Percentiles rank a stretch among this genome's conserved stretches.
Evolutionary conservation across 2,329 filamentous ascomycete species (phyloP).

Genomic region (Biscogniauxia marginata): DNA sequence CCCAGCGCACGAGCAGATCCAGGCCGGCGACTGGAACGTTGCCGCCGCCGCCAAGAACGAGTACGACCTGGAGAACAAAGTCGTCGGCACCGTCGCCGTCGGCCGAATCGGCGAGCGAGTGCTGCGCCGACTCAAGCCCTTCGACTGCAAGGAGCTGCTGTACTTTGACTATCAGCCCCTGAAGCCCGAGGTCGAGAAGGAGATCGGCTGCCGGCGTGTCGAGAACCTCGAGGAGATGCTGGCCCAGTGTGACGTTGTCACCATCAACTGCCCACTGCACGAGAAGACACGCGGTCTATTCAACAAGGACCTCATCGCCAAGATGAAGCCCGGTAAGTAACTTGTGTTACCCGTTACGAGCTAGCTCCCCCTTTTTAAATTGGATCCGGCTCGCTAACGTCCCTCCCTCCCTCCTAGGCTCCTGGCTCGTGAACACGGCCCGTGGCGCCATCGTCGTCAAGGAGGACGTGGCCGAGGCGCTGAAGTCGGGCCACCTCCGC

Average conservation of each 20-base stretch:
- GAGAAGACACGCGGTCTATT: slow-evolving; percentile 96
- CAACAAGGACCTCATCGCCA: slow-evolving; percentile 96
- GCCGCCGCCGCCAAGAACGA: slow-evolving; percentile 97
- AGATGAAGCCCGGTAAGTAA: slow-evolving; percentile 90
- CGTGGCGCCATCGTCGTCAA: slow-evolving; percentile 99
- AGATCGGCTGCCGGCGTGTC: slow-evolving; percentile 92
- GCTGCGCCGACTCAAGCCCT: slow-evolving; percentile 89
- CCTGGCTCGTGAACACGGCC: slow-evolving; percentile 98
- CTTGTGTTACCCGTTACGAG: slow-evolving; percentile 35
- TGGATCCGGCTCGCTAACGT: slow-evolving; percentile 1
- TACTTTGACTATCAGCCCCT: slow-evolving; percentile 99
- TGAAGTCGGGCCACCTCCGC: slow-evolving; percentile 87
- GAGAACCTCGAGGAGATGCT: slow-evolving; percentile 91
- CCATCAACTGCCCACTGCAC: slow-evolving; percentile 99
- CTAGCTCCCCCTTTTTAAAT: not conserved
- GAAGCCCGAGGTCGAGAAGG: slow-evolving; percentile 78
- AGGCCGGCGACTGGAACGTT: slow-evolving; percentile 89
- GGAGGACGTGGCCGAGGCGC: slow-evolving; percentile 93
- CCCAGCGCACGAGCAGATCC: slow-evolving; percentile 92
- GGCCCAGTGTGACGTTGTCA: slow-evolving; percentile 91
- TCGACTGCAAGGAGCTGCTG: slow-evolving; percentile 98
- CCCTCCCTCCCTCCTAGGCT: slow-evolving; percentile 50
- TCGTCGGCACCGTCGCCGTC: slow-evolving; percentile 95
- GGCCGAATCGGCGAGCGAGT: slow-evolving; percentile 98
- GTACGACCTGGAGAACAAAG: slow-evolving; percentile 96